Conservation (phyloP, 257 asterid species). For the Plantago major region DNA sequence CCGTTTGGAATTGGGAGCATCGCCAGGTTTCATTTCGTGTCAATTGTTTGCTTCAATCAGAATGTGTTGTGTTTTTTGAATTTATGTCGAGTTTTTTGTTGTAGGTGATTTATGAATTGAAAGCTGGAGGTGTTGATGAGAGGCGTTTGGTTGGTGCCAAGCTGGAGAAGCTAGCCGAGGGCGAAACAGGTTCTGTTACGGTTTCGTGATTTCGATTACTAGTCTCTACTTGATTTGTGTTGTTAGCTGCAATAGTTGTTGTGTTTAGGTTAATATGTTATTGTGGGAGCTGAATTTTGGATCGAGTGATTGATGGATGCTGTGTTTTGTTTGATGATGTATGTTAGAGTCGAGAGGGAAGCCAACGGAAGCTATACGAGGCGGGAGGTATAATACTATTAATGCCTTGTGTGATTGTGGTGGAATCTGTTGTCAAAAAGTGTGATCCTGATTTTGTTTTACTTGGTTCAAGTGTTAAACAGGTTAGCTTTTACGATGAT, state of each 20-base stretch:
- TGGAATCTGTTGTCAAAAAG: neutral
- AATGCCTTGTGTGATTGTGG: conserved; percentile 6
- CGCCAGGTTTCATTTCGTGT: conserved; percentile 60
- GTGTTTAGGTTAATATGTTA: neutral
- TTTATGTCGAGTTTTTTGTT: conserved; percentile 9
- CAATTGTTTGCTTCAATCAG: neutral
- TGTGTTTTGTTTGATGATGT: neutral
- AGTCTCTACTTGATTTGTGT: conserved; percentile 2
- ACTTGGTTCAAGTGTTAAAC: conserved; percentile 81
- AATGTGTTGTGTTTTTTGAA: neutral
- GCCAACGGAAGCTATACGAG: conserved; percentile 94
- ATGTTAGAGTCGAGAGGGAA: conserved; percentile 74
- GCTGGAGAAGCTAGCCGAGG: conserved; percentile 96
- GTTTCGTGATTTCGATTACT: neutral
- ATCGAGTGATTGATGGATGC: neutral
- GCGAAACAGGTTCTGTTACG: conserved; percentile 64
- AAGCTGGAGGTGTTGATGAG: conserved; percentile 98
- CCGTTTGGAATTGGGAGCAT: conserved; percentile 99
- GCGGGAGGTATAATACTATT: conserved; percentile 74
- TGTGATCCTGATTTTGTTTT: conserved; percentile 35
- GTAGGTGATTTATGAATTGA: conserved; percentile 93
- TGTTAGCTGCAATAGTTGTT: neutral
- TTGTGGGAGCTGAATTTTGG: neutral
- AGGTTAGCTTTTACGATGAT: conserved; percentile 96
- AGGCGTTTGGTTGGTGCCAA: conserved; percentile 98